Evolutionary conservation across 2,329 filamentous ascomycete genomes (phyloP), one percentile per base, ranked within the genome.

Genomic region (Westerdykella ornata): DNA sequence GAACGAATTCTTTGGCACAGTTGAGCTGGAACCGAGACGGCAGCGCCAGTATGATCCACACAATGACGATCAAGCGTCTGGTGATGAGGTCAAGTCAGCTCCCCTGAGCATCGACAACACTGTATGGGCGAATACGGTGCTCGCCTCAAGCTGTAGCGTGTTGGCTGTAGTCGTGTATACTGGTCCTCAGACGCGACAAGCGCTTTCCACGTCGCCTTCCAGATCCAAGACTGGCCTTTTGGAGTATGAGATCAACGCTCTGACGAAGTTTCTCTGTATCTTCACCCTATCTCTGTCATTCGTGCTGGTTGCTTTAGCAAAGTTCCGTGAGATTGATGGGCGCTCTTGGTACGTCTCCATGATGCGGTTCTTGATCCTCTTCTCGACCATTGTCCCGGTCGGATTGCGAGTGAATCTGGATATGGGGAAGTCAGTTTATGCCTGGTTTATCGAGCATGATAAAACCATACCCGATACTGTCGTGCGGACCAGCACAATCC

Each of bases 341-440:
- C 77, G 79, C 40, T 70, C 77, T 17, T 98, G 92, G 92, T 98
- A 97, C 65, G 81, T 97, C 52, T 90, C 94, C 50, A 94, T 97
- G 56, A 92, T 95, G 81, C 83, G 90, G n/a, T 98, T 97, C 62
- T 71, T 98, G 48, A 94, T 98, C 46, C 74, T 98, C 1, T 98
- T 98, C 72, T 97, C 90, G n/a, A 97, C 90, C 0, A 98, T 98
- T 57, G 94, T 98, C 18, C 92, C 92, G 1, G 96, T 98, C 66
- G 94, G 88, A 68, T 73, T 98, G 52, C 84, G 92, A 38, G 92
- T 98, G 53, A 98, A 98, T 61, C 74, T 98, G 14, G 92, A 98
- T 60, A 84, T 98, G 78, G 94, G 90, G 30, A 98, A 98, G 68
- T 90, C 86, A 41, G 88, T 92, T 2, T 98, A 96, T 66, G 94